Base-by-base conservation (phyloP, 306 rosid species). In the Chamaecrista fasciculata region DNA sequence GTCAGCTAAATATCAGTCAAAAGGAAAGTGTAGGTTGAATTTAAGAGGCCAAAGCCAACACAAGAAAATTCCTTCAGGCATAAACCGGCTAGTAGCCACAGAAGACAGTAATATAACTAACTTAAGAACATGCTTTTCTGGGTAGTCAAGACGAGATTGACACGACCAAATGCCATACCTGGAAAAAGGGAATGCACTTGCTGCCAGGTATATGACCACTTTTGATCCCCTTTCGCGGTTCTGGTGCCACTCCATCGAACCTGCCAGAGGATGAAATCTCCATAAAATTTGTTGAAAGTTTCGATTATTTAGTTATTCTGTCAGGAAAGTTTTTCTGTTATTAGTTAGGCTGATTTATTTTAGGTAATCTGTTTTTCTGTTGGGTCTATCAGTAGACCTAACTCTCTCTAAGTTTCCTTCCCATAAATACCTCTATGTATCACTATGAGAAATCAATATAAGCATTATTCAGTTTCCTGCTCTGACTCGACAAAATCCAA, bases 201-300 rank as follows among this genome's bases (percentile, higher is more conserved):
- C 97, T 91, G 56, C 91, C 88, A 52, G 96, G 94, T 67, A 91
- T 89, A 71, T 89, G 97, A 70, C 97, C 97, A 69, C 96, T 89
- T 83, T 84, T 82, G 58, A 91, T 87, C 49, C 97, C 97, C 84
- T 85, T 85, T 66, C 97, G 81, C 14, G 97, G 97, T 75, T 91
- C 97, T 6, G 79, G 77, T 29, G 85, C 91, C 75, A 77, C 42
- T 80, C 94, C 96, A 77, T 87, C 90, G 16, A 91, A 91, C 78
- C 97, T 91, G 87, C 68, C 76, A 75, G 62, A 69, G 15, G 43
- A 80, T 62, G 53, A 60, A 47, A 82, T 61, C 58, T 56, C 81
- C 69, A 47, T 66, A 62, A 76, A 43, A 43, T 40, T 33, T 0
- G 36, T 4, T 2, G 2, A 5, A 29, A 29, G 5, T 2, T 29